Evolutionary conservation across 495 filamentous ascomycete species (phyloP).

Genomic region (Aspergillus indologenus): DNA sequence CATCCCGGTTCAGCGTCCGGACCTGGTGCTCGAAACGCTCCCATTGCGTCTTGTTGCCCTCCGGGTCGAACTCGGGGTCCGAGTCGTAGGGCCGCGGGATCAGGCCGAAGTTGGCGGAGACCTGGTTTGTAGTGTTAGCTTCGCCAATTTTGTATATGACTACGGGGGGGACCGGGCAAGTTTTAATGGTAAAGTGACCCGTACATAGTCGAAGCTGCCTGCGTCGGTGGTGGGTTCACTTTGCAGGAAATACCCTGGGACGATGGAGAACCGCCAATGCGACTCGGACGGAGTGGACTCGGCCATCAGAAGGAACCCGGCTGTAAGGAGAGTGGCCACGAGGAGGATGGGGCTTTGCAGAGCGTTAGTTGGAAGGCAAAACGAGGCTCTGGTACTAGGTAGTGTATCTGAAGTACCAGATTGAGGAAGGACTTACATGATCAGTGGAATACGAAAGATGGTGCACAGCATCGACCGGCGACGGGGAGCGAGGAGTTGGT

Average conservation of each 20-base stretch:
- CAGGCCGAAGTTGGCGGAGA: slow-evolving; percentile 61
- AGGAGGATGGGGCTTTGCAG: slow-evolving; percentile 1
- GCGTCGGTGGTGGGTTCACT: slow-evolving; percentile 65
- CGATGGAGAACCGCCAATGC: slow-evolving; percentile 40
- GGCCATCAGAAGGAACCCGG: slow-evolving; percentile 6
- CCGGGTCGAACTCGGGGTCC: slow-evolving; percentile 28
- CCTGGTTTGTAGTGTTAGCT: slow-evolving; percentile 17
- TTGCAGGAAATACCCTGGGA: slow-evolving; percentile 69
- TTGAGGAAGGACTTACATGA: not conserved
- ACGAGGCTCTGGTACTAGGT: not conserved
- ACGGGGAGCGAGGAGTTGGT: not conserved
- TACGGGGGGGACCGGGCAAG: not conserved
- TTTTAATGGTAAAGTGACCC: not conserved
- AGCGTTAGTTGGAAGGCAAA: not conserved
- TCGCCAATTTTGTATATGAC: not conserved
- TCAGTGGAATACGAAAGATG: not conserved
- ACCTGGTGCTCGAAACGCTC: slow-evolving; percentile 58
- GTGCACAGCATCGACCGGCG: not conserved
- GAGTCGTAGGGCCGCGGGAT: slow-evolving; percentile 52
- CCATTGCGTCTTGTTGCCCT: slow-evolving; percentile 58
- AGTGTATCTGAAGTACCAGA: not conserved
- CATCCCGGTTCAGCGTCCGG: slow-evolving; percentile 47
- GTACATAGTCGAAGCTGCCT: slow-evolving; percentile 65
- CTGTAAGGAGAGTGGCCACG: slow-evolving; percentile 10
- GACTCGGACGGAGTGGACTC: slow-evolving; percentile 10